Evolutionary conservation across 768 basidiomycete genomes (phyloP).

Genomic region (Boletus huronensis): DNA sequence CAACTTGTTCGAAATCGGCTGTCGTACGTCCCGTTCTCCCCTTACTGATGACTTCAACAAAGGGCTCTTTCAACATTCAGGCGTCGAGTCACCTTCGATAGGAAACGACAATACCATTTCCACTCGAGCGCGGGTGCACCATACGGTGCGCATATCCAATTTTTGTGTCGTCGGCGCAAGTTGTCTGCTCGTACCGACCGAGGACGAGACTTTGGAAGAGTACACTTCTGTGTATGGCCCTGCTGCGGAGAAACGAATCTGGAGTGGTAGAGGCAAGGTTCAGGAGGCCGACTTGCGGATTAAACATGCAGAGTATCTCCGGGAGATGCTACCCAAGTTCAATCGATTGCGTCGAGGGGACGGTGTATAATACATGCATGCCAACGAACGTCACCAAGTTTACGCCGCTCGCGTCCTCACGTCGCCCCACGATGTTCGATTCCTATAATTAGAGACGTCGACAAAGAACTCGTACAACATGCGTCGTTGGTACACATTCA

Average conservation of each 20-base stretch:
- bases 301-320: conserved; percentile 89
- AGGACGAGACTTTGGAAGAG: conserved; percentile 75
- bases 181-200: conserved; percentile 73
- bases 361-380: conserved; percentile 35
- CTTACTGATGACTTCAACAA: not conserved
- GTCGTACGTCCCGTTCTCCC: conserved; percentile 54
- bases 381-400: not conserved
- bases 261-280: conserved; percentile 81
- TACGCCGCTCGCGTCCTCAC: not conserved
- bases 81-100: conserved; percentile 81
- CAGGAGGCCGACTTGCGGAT: conserved; percentile 80
- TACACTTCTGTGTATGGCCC: conserved; percentile 85
- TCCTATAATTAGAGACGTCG: not conserved
- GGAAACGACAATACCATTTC: conserved; percentile 86
- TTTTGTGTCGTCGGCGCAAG: conserved; percentile 83
- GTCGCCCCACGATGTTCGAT: not conserved
- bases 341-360: conserved; percentile 67
- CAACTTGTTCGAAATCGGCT: conserved; percentile 92
- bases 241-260: conserved; percentile 65
- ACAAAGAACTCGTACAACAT: not conserved
- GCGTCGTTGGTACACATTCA: not conserved
- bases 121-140: conserved; percentile 78
- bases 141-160: conserved; percentile 73
- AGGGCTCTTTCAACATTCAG: conserved; percentile 36
- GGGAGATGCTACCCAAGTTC: conserved; percentile 90